Evolutionary conservation across 1,284 basidiomycete genomes (phyloP), one percentile per base, ranked within the genome.

Genomic region (Tilletia indica): DNA sequence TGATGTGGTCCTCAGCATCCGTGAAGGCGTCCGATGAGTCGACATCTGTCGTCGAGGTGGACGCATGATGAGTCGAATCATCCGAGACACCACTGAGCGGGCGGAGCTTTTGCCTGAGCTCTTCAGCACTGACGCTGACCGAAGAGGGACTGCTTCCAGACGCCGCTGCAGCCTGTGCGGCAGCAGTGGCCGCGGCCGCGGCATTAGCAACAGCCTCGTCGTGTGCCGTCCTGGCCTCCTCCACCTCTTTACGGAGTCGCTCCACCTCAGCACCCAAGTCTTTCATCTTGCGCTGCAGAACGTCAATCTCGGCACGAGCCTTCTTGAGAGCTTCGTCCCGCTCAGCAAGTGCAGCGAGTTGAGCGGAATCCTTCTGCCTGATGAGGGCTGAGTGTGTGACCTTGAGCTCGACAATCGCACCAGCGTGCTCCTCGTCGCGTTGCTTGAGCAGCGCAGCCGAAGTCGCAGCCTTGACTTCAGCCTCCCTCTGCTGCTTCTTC

Each of bases 181-280:
- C 74, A 9, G 74, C 72, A 16, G 73, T 74, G 21, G 71, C 49
- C 14, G 76, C 71, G 25, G 71, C 76, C 14, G 78, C 77, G 34
- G 74, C 72, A 21, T 72, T 71, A 19, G 75, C 74, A 61, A 77
- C 74, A 5, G 71, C 73, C 48, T 75, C 72, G 16, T 73, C 58
- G 34, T 34, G 58, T 8, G n/a, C 58, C 4, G 58, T 14, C 25
- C 38, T 63, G 58, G 31, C n/a, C 25, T 25, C n/a, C 8, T 21
- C 58, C 9, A 25, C 16, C n/a, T 63, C 58, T 34, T 63, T 25
- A 14, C 76, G 78, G 9, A 74, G 71, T 63, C 70, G 73, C 61
- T 74, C 75, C 45, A 77, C 72, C 54, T 76, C 76, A 9, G 67
- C 56, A 2, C 74, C 72, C n/a, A 77, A 68, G 68, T 76, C 71